Evolutionary conservation across 306 rosid genomes (phyloP), one percentile per base, ranked within the genome.

Genomic region (Luffa acutangula): DNA sequence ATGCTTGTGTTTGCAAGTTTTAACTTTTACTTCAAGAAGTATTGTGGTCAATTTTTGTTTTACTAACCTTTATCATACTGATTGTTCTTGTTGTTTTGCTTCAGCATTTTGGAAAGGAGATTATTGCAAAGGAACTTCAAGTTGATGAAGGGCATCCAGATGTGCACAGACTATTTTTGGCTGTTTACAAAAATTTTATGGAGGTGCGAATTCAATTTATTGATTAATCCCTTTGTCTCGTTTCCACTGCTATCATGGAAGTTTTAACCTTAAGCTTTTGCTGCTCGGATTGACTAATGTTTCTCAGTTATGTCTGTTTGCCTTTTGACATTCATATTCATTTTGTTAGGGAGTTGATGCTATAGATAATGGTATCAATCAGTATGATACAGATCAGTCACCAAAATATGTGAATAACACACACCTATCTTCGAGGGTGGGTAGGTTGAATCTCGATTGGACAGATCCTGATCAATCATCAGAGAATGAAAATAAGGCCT

Each of bases 321-420:
- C 15, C 21, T 72, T 72, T 48, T 49, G 59, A 72, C 77, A 14
- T 31, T 72, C 5, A 5, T 18, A 21, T 52, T 72, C 9, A 46
- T 43, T 3, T 49, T 49, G 21, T 80, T 88, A 96, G 99, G 99
- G 96, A 75, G 91, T 96, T 84, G 99, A 96, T 90, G 99, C 98
- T 63, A 56, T 89, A 79, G 99, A 96, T 90, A 96, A 96, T 25
- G 99, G 99, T 67, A 91, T 96, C 84, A 93, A 91, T 86, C 94
- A 60, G 75, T 96, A 89, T 31, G 97, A 96, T 82, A 91, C 94
- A 0, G 96, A 96, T 77, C 89, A 91, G 86, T 93, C 97, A 79
- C 97, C 99, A 70, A 91, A 85, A 81, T 96, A 93, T 83, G 97
- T 96, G 84, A 96, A 96, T 65, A 96, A 96, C 59, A 93, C 99